Percentiles rank a stretch among this genome's conserved stretches.
These are phyloP conservation scores for Apiotrichum brassicae DNA, from an alignment of 1,284 basidiomycete species.

Conservation along the genomic window DNA sequence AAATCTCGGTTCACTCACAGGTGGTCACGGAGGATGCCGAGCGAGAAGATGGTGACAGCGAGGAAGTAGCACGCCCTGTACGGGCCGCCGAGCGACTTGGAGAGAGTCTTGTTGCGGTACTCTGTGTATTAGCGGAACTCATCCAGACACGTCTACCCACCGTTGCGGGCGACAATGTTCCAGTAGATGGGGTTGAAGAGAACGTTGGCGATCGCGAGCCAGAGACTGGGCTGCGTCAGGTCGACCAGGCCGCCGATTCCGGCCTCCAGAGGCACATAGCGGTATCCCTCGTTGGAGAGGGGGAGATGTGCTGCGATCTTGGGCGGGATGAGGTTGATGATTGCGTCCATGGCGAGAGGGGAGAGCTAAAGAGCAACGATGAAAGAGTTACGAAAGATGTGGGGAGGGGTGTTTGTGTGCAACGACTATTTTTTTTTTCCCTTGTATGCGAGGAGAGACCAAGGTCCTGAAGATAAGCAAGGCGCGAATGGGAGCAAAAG, in stretches of 20 bases:
- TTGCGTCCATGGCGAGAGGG: slow-evolving; percentile 8
- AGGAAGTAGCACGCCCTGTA: slow-evolving; percentile 81
- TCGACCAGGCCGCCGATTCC: slow-evolving; percentile 47
- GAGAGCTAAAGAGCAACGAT: background rate
- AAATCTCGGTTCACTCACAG: slow-evolving; percentile 56
- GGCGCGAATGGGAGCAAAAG: too few species aligned
- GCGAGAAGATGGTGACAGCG: slow-evolving; percentile 79
- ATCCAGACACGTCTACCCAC: slow-evolving; percentile 46
- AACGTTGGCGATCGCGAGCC: slow-evolving; percentile 59
- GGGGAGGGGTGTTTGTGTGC: too few species aligned
- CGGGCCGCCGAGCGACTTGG: slow-evolving; percentile 66
- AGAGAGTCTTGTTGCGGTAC: slow-evolving; percentile 79
- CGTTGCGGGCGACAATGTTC: slow-evolving; percentile 92
- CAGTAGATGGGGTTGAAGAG: slow-evolving; percentile 88
- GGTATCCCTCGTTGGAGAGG: slow-evolving; percentile 19
- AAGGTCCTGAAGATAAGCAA: too few species aligned
- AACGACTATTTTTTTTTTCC: too few species aligned
- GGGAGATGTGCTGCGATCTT: slow-evolving; percentile 13
- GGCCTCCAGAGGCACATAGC: slow-evolving; percentile 16
- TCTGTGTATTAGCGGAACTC: slow-evolving; percentile 51
- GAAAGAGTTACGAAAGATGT: background rate
- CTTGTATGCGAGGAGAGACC: too few species aligned
- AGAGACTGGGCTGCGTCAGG: slow-evolving; percentile 59
- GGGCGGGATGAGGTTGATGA: slow-evolving; percentile 18
- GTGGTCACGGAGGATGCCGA: slow-evolving; percentile 77